Conservation (phyloP, 208 protist genomes). For the Blastocrithidia nonstop region DNA sequence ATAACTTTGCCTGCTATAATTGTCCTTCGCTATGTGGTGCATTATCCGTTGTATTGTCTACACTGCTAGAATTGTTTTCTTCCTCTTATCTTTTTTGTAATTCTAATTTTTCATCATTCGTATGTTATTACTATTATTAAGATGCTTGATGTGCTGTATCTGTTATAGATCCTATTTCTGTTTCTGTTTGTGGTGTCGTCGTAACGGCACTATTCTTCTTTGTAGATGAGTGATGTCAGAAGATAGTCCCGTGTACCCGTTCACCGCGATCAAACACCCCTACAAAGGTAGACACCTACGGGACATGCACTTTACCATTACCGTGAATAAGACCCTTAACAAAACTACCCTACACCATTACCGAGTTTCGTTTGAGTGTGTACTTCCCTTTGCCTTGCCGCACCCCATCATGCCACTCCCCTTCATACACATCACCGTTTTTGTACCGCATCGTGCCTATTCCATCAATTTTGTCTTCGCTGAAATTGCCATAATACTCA, state of each 20-base stretch:
- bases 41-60: not conserved
- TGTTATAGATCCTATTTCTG: not conserved
- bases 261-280: slow-evolving; percentile 64
- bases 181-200: not conserved
- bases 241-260: slow-evolving; percentile 57
- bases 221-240: slow-evolving; percentile 33
- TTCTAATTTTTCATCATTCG: too few relatives aligned
- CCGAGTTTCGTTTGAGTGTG: slow-evolving; percentile 54
- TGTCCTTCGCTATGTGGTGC: not conserved
- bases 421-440: slow-evolving; percentile 74
- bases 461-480: slow-evolving; percentile 41
- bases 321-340: slow-evolving; percentile 78
- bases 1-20: slow-evolving; percentile 4
- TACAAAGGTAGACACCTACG: slow-evolving; percentile 55
- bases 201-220: too few relatives aligned
- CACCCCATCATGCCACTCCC: slow-evolving; percentile 67
- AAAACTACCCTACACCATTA: slow-evolving; percentile 59
- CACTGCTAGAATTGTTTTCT: too few relatives aligned
- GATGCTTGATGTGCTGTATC: not conserved
- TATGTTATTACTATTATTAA: too few relatives aligned
- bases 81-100: too few relatives aligned
- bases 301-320: slow-evolving; percentile 41
- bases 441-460: slow-evolving; percentile 60
- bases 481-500: slow-evolving; percentile 71
- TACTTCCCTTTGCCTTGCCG: slow-evolving; percentile 76